Conservation (phyloP, 2,329 filamentous ascomycete species). For the Diplocarpon mali region DNA sequence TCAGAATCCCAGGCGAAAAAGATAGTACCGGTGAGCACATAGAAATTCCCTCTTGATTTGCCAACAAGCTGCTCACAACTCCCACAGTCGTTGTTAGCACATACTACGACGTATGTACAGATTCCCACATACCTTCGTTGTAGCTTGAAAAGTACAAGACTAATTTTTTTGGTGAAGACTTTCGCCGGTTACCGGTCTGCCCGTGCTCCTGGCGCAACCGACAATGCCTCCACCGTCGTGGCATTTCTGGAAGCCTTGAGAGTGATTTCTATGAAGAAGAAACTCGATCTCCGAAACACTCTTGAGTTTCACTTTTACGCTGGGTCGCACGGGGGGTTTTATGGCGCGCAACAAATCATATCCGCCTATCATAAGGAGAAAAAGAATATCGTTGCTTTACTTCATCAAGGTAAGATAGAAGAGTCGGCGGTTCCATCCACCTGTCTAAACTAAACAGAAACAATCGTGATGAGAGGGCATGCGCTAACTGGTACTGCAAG, state of each 20-base stretch:
- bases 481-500: background rate
- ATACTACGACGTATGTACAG: background rate
- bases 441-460: too few species aligned
- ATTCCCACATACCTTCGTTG: background rate
- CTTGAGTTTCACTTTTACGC: slow-evolving; percentile 95
- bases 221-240: slow-evolving; percentile 83
- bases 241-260: slow-evolving; percentile 86
- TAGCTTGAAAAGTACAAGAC: slow-evolving; percentile 1
- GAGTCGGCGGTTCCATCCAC: too few species aligned
- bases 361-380: slow-evolving; percentile 58
- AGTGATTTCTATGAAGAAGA: slow-evolving; percentile 58
- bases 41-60: background rate
- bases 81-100: background rate
- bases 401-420: slow-evolving; percentile 61
- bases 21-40: slow-evolving; percentile 3
- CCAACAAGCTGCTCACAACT: background rate
- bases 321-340: slow-evolving; percentile 73
- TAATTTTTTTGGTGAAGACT: background rate
- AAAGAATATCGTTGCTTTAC: slow-evolving; percentile 79
- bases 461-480: background rate
- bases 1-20: slow-evolving; percentile 9
- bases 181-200: background rate
- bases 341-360: slow-evolving; percentile 84
- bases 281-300: slow-evolving; percentile 67
- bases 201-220: slow-evolving; percentile 72